Evolutionary conservation across 2,329 filamentous ascomycete species (phyloP).

Genomic region (Sporothrix inflata): DNA sequence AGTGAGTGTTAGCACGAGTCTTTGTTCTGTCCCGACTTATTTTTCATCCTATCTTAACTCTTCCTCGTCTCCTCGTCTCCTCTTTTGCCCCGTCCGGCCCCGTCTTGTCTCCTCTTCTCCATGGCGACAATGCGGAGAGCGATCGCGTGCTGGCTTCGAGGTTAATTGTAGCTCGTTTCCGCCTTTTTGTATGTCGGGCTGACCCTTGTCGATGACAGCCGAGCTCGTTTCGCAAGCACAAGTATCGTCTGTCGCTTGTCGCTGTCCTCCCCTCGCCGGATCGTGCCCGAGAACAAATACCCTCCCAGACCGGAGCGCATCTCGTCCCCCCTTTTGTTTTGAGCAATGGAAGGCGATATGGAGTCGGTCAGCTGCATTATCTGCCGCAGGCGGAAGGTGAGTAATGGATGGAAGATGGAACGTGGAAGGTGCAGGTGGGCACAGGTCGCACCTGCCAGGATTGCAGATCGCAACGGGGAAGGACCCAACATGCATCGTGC

Average conservation of each 20-base stretch:
- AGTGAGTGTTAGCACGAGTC: constrained; percentile 5
- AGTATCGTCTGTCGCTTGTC: neutral
- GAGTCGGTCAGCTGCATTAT: constrained; percentile 38
- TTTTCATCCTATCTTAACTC: neutral
- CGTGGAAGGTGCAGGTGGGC: constrained; percentile 10
- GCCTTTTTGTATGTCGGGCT: neutral
- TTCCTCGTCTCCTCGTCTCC: neutral
- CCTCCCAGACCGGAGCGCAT: constrained; percentile 13
- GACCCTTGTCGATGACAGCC: neutral
- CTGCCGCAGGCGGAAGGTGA: constrained; percentile 30
- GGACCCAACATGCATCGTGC: neutral
- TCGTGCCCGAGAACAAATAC: neutral
- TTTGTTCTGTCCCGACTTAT: neutral
- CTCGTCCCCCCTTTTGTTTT: neutral
- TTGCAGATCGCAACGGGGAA: neutral
- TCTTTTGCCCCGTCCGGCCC: neutral
- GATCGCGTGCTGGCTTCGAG: constrained; percentile 19
- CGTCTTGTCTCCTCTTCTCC: neutral
- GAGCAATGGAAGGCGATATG: constrained; percentile 7
- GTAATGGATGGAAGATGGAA: neutral
- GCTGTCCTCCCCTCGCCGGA: neutral
- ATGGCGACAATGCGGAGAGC: constrained; percentile 25
- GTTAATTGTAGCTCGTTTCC: neutral
- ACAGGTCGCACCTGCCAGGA: neutral
- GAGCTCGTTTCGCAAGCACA: neutral